Evolutionary conservation across 192 early-diverging fungal genomes (phyloP).

Genomic region (Pecoramyces ruminantium): DNA sequence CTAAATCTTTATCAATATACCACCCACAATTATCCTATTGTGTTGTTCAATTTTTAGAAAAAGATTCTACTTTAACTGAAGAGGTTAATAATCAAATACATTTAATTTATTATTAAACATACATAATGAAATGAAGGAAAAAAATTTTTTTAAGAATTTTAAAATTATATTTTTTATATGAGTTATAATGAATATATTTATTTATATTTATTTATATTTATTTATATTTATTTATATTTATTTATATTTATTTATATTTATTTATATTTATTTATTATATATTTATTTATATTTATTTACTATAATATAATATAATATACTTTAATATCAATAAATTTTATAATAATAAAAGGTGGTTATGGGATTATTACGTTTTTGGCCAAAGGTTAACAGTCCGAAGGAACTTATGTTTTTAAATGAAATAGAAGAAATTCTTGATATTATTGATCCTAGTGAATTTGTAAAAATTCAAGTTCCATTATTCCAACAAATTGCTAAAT

Average conservation of each 20-base stretch:
- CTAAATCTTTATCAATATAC: constrained; percentile 82
- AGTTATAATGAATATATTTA: too few relatives aligned
- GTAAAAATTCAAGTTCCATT: constrained; percentile 73
- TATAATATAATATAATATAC: too few relatives aligned
- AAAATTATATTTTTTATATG: constrained; percentile 1
- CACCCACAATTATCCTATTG: constrained; percentile 96
- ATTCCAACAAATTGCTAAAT: constrained; percentile 81
- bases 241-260: not conserved
- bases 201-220: not conserved
- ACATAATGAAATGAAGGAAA: too few relatives aligned
- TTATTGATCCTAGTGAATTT: constrained; percentile 86
- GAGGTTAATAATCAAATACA: constrained; percentile 33
- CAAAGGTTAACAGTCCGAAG: constrained; percentile 97
- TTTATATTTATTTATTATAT: not conserved
- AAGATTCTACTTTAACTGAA: constrained; percentile 81
- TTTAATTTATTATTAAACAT: too few relatives aligned
- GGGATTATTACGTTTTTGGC: constrained; percentile 88
- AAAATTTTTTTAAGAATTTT: too few relatives aligned
- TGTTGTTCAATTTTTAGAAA: constrained; percentile 96
- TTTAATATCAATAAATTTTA: too few relatives aligned
- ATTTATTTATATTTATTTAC: not conserved
- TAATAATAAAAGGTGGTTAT: constrained; percentile 44
- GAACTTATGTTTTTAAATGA: constrained; percentile 99
- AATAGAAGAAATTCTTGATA: constrained; percentile 91
- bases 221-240: not conserved